These are phyloP conservation scores for Hapsidospora chrysogenum DNA, from an alignment of 495 filamentous ascomycete genomes.

Conservation along the genomic window DNA sequence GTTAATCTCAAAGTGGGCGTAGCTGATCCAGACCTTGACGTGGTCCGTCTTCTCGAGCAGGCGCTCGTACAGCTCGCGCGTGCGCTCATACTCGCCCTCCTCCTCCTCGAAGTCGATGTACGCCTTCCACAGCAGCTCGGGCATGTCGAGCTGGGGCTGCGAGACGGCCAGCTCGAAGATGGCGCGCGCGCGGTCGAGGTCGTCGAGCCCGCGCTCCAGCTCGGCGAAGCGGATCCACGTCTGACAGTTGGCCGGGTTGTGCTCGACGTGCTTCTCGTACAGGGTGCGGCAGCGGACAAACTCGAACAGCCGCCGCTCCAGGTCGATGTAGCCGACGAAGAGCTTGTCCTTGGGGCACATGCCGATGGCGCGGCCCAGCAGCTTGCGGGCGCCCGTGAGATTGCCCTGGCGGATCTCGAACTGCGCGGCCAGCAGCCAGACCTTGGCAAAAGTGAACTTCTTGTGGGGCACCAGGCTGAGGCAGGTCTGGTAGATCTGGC, in stretches of 20 bases:
- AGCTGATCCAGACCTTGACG: slow-evolving; percentile 97
- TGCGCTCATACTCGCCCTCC: slow-evolving; percentile 70
- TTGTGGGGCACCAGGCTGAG: slow-evolving; percentile 84
- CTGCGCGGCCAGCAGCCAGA: slow-evolving; percentile 86
- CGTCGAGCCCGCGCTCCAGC: slow-evolving; percentile 77
- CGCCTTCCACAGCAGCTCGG: slow-evolving; percentile 88
- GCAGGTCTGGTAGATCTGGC: slow-evolving; percentile 82
- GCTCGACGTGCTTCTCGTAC: slow-evolving; percentile 85
- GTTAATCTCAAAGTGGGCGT: slow-evolving; percentile 92
- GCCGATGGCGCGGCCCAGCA: slow-evolving; percentile 75
- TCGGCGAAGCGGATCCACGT: slow-evolving; percentile 95
- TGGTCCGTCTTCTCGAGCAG: slow-evolving; percentile 86
- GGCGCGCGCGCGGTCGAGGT: slow-evolving; percentile 69
- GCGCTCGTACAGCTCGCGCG: slow-evolving; percentile 76
- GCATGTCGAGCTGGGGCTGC: slow-evolving; percentile 86
- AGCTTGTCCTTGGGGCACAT: slow-evolving; percentile 92
- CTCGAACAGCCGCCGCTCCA: slow-evolving; percentile 84
- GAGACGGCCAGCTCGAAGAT: slow-evolving; percentile 85
- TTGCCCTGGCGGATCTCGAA: slow-evolving; percentile 84
- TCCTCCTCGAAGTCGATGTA: slow-evolving; percentile 98
- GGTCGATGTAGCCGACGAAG: slow-evolving; percentile 81
- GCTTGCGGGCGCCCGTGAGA: slow-evolving; percentile 64
- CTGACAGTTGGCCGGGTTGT: slow-evolving; percentile 72
- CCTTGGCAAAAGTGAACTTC: slow-evolving; percentile 92
- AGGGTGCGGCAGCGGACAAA: slow-evolving; percentile 79